phyloP scores from a whole-genome alignment of 768 basidiomycete genomes.

The Boletus edulis region DNA sequence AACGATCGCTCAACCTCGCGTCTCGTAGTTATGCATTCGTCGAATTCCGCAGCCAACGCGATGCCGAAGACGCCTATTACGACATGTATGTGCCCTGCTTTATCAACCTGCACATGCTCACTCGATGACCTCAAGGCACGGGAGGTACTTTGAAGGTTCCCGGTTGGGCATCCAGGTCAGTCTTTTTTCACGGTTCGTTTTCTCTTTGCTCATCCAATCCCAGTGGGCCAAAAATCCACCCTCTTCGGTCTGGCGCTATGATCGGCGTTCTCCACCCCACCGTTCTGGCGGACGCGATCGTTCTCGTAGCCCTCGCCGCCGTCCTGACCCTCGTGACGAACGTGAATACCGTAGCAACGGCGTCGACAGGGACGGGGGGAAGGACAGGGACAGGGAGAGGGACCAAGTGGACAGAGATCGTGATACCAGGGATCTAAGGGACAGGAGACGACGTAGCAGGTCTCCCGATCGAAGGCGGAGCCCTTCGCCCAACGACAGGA shows the following conservation, averaged over 20 bases:
- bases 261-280: conserved; percentile 51
- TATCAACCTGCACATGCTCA: conserved; percentile 8
- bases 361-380: conserved; percentile 36
- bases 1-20: conserved; percentile 59
- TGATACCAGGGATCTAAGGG: conserved; percentile 40
- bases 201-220: not conserved
- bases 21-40: conserved; percentile 81
- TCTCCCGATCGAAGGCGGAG: conserved; percentile 47
- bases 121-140: conserved; percentile 53
- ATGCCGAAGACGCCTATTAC: conserved; percentile 82
- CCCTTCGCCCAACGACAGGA: conserved; percentile 39
- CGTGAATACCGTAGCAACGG: conserved; percentile 38
- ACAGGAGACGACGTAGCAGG: conserved; percentile 49
- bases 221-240: conserved; percentile 85
- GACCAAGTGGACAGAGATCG: conserved; percentile 31
- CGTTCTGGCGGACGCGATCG: conserved; percentile 43
- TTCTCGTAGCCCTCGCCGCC: conserved; percentile 54
- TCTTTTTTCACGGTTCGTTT: not conserved
- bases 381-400: conserved; percentile 35
- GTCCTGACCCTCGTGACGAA: conserved; percentile 37
- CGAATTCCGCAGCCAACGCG: conserved; percentile 74
- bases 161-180: conserved; percentile 73
- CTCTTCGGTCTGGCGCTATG: conserved; percentile 78
- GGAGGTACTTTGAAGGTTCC: conserved; percentile 68
- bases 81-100: conserved; percentile 58